Conservation (phyloP, 2,329 filamentous ascomycete species). For the Elsinoe australis region DNA sequence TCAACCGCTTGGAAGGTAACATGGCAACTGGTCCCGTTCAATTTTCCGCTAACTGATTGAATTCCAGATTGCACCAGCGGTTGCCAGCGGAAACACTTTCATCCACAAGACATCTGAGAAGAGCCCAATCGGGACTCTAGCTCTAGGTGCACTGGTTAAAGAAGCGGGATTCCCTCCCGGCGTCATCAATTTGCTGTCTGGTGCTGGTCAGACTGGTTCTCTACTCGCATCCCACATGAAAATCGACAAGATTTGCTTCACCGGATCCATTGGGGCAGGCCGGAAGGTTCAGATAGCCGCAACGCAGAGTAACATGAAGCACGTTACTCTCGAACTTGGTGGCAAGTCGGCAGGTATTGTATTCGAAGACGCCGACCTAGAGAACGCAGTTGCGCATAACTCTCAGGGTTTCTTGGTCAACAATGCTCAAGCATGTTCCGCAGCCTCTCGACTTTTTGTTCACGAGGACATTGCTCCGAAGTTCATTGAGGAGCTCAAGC, state of each 20-base stretch:
- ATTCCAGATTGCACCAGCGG: background rate
- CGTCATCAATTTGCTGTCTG: slow-evolving; percentile 61
- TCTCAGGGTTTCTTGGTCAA: background rate
- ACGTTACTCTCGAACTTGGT: slow-evolving; percentile 52
- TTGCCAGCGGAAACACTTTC: background rate
- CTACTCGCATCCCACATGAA: slow-evolving; percentile 58
- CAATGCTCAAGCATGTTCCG: slow-evolving; percentile 19
- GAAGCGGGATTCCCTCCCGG: slow-evolving; percentile 61
- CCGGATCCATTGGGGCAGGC: slow-evolving; percentile 63
- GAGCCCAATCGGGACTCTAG: background rate
- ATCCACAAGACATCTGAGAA: background rate
- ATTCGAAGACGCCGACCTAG: slow-evolving; percentile 17
- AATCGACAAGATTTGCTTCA: slow-evolving; percentile 72
- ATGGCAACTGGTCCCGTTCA: no score
- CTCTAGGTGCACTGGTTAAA: no score
- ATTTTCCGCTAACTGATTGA: no score
- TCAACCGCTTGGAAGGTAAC: no score
- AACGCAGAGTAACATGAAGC: slow-evolving; percentile 44
- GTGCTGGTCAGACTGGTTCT: slow-evolving; percentile 54
- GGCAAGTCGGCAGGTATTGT: slow-evolving; percentile 44
- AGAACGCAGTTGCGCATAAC: background rate
- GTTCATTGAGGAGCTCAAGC: slow-evolving; percentile 21
- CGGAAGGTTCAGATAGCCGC: slow-evolving; percentile 33
- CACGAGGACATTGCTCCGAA: slow-evolving; percentile 23
- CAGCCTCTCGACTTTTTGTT: slow-evolving; percentile 27